phyloP scores from a whole-genome alignment of 2,329 filamentous ascomycete genomes.

The Amesomyces nigricolor region DNA sequence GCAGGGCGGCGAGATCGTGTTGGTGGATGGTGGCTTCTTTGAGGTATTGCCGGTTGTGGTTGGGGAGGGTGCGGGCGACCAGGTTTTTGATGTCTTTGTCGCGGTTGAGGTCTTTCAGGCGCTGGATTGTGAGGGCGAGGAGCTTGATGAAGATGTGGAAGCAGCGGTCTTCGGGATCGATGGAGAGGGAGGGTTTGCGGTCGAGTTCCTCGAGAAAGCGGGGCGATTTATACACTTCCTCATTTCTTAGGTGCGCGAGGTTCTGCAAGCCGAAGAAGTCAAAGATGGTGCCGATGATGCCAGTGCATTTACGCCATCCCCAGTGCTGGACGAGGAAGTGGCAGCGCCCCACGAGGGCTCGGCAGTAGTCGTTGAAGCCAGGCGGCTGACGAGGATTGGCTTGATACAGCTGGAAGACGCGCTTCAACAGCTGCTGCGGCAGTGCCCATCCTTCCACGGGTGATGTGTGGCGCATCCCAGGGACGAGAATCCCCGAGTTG shows the following conservation, averaged over 20 bases:
- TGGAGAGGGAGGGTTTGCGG: conserved; percentile 39
- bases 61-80: conserved; percentile 56
- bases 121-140: conserved; percentile 51
- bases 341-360: conserved; percentile 54
- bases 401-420: conserved; percentile 54
- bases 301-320: conserved; percentile 57
- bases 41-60: conserved; percentile 58
- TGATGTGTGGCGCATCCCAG: conserved; percentile 33
- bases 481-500: conserved; percentile 43
- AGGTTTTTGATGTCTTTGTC: conserved; percentile 57
- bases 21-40: conserved; percentile 57
- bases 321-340: conserved; percentile 59
- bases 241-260: conserved; percentile 58
- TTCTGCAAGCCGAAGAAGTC: conserved; percentile 62
- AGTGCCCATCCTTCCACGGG: conserved; percentile 55
- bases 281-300: conserved; percentile 56
- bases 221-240: conserved; percentile 57
- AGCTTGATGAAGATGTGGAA: conserved; percentile 65
- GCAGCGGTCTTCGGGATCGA: conserved; percentile 53
- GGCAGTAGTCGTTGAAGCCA: conserved; percentile 62
- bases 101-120: conserved; percentile 42
- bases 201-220: conserved; percentile 54
- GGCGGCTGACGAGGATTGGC: conserved; percentile 49
- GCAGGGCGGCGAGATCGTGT: conserved; percentile 56
- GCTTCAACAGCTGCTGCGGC: conserved; percentile 51